Conservation (phyloP, 176 grass and related monocot genomes). For the Microstegium vimineum region DNA sequence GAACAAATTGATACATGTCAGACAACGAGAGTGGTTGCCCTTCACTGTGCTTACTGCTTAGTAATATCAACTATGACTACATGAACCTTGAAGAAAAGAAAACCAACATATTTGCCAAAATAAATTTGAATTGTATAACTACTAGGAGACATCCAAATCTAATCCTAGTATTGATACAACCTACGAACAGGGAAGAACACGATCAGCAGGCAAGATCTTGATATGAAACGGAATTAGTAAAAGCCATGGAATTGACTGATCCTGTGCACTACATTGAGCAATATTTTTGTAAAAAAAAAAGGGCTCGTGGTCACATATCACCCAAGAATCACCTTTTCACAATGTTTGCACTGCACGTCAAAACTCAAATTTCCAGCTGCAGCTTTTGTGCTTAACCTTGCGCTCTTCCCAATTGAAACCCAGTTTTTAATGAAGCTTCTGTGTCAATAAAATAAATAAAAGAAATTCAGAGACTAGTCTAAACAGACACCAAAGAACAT, state of each 20-base stretch:
- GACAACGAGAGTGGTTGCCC: not conserved
- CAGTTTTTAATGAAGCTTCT: conserved; percentile 80
- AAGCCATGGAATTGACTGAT: not conserved
- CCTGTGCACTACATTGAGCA: not conserved
- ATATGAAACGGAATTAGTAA: not conserved
- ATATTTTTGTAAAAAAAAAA: conserved; percentile 13
- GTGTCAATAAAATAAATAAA: conserved; percentile 35
- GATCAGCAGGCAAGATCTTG: not conserved
- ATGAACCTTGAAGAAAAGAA: not conserved
- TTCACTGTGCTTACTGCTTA: conserved; percentile 6
- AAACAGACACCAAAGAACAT: not conserved
- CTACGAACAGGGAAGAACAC: conserved; percentile 5
- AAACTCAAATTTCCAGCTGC: conserved; percentile 86
- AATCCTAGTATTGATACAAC: not conserved
- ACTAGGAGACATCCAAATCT: conserved; percentile 4
- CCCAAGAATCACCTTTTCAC: conserved; percentile 64
- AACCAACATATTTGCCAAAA: not conserved
- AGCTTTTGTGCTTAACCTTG: conserved; percentile 86
- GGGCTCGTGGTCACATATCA: not conserved
- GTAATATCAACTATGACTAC: not conserved
- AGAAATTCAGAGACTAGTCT: conserved; percentile 1
- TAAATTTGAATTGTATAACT: not conserved
- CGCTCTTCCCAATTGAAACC: conserved; percentile 79
- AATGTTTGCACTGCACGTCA: conserved; percentile 84
- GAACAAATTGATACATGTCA: conserved; percentile 1